Conservation (phyloP, 164 flowering plant genomes). For the Liriodendron chinense region DNA sequence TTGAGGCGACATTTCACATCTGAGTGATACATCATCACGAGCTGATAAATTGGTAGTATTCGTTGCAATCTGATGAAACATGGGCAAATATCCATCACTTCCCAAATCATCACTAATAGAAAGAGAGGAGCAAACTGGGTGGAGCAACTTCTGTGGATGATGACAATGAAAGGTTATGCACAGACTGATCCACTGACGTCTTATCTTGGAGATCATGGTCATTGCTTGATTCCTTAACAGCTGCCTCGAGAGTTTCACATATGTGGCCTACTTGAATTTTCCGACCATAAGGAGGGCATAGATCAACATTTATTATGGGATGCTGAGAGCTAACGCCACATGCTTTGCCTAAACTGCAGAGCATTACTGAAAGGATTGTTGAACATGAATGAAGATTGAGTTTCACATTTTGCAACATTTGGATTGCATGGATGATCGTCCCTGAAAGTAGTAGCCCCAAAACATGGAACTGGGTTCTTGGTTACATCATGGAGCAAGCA, state of each 20-base stretch:
- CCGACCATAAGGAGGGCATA: neutral
- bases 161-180: conserved; percentile 21
- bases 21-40: neutral
- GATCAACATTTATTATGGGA: neutral
- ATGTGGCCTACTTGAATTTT: neutral
- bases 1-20: conserved; percentile 7
- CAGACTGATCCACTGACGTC: conserved; percentile 18
- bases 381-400: neutral
- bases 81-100: neutral
- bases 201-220: neutral
- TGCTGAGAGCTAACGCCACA: neutral
- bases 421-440: conserved; percentile 7
- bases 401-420: neutral
- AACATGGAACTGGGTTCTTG: neutral
- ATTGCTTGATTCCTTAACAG: neutral
- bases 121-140: conserved; percentile 4
- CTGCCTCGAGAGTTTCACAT: neutral
- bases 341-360: neutral
- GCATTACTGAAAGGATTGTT: neutral
- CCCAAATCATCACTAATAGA: conserved; percentile 9
- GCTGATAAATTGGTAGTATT: neutral
- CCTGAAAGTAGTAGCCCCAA: neutral
- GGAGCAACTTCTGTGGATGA: conserved; percentile 6
- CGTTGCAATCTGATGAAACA: neutral
- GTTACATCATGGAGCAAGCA: too few relatives aligned